Conservation (phyloP, 306 rosid species). For the Castanospermum australe region DNA sequence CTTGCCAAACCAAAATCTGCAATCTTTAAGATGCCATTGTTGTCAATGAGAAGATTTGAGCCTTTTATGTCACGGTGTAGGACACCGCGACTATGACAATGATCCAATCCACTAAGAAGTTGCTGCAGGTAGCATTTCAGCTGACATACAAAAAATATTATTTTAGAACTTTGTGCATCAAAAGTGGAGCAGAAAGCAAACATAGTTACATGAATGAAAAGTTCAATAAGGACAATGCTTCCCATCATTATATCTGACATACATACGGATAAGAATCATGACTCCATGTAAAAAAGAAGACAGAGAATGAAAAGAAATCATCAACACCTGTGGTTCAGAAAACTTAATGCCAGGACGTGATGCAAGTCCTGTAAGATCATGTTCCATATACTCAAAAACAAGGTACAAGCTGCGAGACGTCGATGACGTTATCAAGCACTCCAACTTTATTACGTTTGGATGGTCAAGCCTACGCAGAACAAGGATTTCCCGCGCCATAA, state of each 20-base stretch:
- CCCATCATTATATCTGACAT: not conserved
- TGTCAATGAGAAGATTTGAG: constrained; percentile 87
- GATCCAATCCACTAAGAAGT: constrained; percentile 87
- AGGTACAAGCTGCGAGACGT: constrained; percentile 90
- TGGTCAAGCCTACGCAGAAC: constrained; percentile 87
- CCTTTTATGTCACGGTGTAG: constrained; percentile 99
- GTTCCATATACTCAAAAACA: constrained; percentile 97
- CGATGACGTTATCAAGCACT: constrained; percentile 79
- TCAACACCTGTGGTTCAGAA: constrained; percentile 82
- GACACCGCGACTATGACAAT: constrained; percentile 86
- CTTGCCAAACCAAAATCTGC: constrained; percentile 98
- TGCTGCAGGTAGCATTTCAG: constrained; percentile 95
- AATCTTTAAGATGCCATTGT: constrained; percentile 79
- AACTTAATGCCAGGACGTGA: constrained; percentile 77
- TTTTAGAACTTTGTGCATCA: constrained; percentile 27
- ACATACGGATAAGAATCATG: not conserved
- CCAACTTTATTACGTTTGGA: constrained; percentile 84
- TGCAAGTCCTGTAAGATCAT: constrained; percentile 93
- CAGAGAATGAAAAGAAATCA: constrained; percentile 18
- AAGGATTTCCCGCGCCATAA: constrained; percentile 96
- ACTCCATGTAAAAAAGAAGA: not conserved
- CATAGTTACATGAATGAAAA: not conserved
- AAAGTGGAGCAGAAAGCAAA: constrained; percentile 10
- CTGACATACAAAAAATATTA: constrained; percentile 37
- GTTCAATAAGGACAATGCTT: not conserved